Evolutionary conservation across 179 eudicot genomes (phyloP).

Genomic region (Gypsophila paniculata): DNA sequence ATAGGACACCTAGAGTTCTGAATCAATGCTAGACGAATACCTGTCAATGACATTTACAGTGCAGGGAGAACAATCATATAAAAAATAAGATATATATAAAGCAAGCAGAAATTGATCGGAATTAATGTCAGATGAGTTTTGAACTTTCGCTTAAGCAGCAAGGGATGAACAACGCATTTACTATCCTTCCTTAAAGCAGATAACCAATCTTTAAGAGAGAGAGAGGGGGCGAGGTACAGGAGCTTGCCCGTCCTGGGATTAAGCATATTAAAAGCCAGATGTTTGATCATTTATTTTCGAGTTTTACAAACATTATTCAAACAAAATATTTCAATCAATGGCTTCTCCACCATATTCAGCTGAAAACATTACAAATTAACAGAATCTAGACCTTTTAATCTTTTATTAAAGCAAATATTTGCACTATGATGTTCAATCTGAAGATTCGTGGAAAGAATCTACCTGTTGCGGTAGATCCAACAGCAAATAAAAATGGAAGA

Average conservation of each 20-base stretch:
- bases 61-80: constrained; percentile 5
- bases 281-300: constrained; percentile 3
- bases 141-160: not conserved
- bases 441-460: not conserved
- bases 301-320: constrained; percentile 4
- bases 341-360: not conserved
- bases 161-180: not conserved
- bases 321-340: not conserved
- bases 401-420: not conserved
- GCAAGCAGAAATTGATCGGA: not conserved
- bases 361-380: constrained; percentile 7
- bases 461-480: constrained; percentile 6
- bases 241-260: not conserved
- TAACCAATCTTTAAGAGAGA: not conserved
- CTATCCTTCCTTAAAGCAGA: not conserved
- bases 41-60: constrained; percentile 30
- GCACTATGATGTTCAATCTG: not conserved
- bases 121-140: not conserved
- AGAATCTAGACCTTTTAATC: not conserved
- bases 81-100: constrained; percentile 3
- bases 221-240: not conserved
- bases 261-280: not conserved
- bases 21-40: constrained; percentile 43
- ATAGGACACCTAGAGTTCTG: constrained; percentile 54
- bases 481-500: not conserved